These are phyloP conservation scores for Leccinum obscurum DNA, from an alignment of 768 basidiomycete species.

Conservation along the genomic window DNA sequence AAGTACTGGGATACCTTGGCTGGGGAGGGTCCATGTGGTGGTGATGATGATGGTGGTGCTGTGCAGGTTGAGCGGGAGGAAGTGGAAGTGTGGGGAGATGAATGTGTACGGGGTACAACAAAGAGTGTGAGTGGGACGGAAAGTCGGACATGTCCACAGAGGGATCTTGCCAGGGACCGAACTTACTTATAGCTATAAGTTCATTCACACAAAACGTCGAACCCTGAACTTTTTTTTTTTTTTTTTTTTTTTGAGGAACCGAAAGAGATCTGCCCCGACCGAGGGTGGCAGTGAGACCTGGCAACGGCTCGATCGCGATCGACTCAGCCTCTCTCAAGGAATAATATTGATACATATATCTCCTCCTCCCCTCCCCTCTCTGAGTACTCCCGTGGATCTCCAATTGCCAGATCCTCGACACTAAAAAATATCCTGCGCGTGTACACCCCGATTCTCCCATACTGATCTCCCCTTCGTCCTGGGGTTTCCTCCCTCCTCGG, in stretches of 20 bases:
- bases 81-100: slow-evolving; percentile 7
- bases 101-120: slow-evolving; percentile 25
- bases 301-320: neutral
- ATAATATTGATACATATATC: neutral
- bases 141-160: slow-evolving; percentile 24
- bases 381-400: slow-evolving; percentile 1
- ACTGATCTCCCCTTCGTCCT: neutral
- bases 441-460: neutral
- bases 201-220: slow-evolving; percentile 29
- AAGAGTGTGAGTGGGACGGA: slow-evolving; percentile 30
- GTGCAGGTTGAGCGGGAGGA: neutral
- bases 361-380: neutral
- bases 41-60: slow-evolving; percentile 8
- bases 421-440: slow-evolving; percentile 5
- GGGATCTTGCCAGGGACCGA: neutral
- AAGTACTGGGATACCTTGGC: slow-evolving; percentile 38
- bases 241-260: neutral
- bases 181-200: slow-evolving; percentile 20
- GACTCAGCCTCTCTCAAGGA: neutral
- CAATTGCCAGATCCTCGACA: slow-evolving; percentile 3
- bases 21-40: slow-evolving; percentile 31
- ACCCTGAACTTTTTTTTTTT: slow-evolving; percentile 13
- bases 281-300: slow-evolving; percentile 2
- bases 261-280: neutral
- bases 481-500: slow-evolving; percentile 8